Conservation (phyloP, 2,329 filamentous ascomycete species). For the Penicillium sp. region DNA sequence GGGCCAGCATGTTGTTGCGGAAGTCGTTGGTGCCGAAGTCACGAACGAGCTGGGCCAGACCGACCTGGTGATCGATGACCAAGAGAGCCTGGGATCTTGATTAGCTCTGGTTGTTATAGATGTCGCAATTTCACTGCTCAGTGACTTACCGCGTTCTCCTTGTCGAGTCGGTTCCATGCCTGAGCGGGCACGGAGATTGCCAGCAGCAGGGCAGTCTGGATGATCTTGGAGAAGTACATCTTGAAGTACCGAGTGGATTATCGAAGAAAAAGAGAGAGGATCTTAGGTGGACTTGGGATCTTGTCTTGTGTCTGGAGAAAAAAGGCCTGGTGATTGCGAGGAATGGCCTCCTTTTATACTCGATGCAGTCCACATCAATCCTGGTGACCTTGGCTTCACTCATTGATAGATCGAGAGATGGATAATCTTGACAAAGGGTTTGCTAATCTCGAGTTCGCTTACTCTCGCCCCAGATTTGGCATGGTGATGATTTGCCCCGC, state of each 20-base stretch:
- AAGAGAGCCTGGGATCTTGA: constrained; percentile 26
- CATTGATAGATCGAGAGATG: not conserved
- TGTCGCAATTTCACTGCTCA: no score
- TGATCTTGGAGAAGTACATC: constrained; percentile 18
- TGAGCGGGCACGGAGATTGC: constrained; percentile 24
- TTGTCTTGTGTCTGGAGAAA: not conserved
- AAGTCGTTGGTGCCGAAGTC: constrained; percentile 70
- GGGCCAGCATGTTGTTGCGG: constrained; percentile 68
- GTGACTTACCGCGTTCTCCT: constrained; percentile 30
- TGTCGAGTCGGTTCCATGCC: constrained; percentile 35
- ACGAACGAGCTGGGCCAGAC: constrained; percentile 54
- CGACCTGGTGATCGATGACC: constrained; percentile 42
- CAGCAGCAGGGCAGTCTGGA: constrained; percentile 35
- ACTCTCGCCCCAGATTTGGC: not conserved
- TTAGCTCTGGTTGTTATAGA: not conserved
- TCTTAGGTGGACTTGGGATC: constrained; percentile 1
- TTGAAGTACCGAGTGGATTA: not conserved
- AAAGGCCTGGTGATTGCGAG: not conserved
- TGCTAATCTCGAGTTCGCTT: constrained; percentile 7
- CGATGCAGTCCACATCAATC: not conserved
- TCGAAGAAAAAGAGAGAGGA: not conserved
- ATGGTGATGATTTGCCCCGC: not conserved
- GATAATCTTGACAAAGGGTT: constrained; percentile 15
- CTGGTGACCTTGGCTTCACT: not conserved
- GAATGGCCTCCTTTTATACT: constrained; percentile 1